Conservation (phyloP, 2,329 filamentous ascomycete genomes). For the Ophiostoma novo-ulmi region DNA sequence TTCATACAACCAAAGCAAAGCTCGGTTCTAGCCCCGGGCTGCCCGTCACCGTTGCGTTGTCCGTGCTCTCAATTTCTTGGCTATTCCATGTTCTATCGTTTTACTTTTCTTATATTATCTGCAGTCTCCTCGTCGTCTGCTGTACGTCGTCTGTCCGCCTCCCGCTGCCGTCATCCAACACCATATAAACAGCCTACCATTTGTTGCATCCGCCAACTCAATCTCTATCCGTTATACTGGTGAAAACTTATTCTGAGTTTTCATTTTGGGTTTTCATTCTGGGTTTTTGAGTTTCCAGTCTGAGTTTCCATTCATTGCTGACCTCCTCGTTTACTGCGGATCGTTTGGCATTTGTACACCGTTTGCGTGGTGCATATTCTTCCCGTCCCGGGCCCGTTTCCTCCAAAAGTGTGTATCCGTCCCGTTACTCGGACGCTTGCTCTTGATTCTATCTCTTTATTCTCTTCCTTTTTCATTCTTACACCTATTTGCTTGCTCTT, state of each 20-base stretch:
- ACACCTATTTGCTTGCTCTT: background rate
- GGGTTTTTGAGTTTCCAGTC: background rate
- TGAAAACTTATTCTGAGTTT: background rate
- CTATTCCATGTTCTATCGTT: background rate
- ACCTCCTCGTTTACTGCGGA: background rate
- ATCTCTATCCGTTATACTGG: background rate
- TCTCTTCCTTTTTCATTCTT: background rate
- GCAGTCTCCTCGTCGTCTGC: background rate
- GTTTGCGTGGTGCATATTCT: constrained; percentile 23
- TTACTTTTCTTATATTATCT: background rate
- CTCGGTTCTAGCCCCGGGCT: background rate
- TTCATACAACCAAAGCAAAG: background rate
- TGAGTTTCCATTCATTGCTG: background rate
- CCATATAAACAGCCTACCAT: background rate
- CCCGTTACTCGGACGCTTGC: constrained; percentile 13
- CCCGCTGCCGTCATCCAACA: background rate
- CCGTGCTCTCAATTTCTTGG: background rate
- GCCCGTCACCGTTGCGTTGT: constrained; percentile 3
- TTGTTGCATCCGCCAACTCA: constrained; percentile 11
- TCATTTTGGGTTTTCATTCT: background rate
- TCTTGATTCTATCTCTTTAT: background rate
- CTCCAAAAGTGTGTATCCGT: constrained; percentile 19
- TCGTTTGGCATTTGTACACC: constrained; percentile 22
- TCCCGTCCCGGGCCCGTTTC: constrained; percentile 23
- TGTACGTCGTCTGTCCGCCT: background rate